Percentiles rank a stretch among this genome's conserved stretches.
These are phyloP conservation scores for Magnolia kwangsiensis DNA, from an alignment of 164 flowering plant genomes.

Conservation along the genomic window DNA sequence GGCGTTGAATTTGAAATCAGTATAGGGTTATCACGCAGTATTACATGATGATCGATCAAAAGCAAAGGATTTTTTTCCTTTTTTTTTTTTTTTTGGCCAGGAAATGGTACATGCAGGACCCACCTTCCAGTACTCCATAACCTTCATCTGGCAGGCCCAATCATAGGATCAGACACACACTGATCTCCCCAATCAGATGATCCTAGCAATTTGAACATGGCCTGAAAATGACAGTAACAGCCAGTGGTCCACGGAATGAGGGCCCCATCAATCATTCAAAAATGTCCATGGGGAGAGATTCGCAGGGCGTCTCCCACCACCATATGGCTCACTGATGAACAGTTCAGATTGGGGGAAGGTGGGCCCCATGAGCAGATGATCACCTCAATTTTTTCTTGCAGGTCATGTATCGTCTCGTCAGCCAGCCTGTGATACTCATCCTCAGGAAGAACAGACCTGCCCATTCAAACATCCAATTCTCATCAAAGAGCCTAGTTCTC, in stretches of 20 bases:
- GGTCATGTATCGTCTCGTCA: conserved; percentile 66
- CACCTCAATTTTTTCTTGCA: conserved; percentile 90
- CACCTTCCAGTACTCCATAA: no score
- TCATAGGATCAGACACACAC: no score
- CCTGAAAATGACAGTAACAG: no score
- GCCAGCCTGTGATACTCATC: conserved; percentile 74
- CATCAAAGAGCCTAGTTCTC: neutral
- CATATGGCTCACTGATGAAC: neutral
- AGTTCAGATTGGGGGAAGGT: neutral
- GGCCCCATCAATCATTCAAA: neutral
- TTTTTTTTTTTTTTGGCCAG: no score
- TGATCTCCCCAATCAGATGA: no score
- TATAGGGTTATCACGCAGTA: neutral
- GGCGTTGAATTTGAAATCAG: neutral
- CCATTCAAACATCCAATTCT: neutral
- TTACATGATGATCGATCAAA: no score
- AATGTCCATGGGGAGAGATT: neutral
- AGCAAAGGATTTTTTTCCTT: no score
- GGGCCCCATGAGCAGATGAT: neutral
- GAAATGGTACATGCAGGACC: no score
- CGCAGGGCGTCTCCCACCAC: no score
- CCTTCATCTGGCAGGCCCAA: no score
- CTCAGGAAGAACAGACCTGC: conserved; percentile 73
- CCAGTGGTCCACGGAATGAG: no score
- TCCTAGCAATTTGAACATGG: no score